Percentiles rank a stretch among this genome's conserved stretches.
Evolutionary conservation across 2,329 filamentous ascomycete species (phyloP).

Genomic region (Exophiala phaeomuriformis): DNA sequence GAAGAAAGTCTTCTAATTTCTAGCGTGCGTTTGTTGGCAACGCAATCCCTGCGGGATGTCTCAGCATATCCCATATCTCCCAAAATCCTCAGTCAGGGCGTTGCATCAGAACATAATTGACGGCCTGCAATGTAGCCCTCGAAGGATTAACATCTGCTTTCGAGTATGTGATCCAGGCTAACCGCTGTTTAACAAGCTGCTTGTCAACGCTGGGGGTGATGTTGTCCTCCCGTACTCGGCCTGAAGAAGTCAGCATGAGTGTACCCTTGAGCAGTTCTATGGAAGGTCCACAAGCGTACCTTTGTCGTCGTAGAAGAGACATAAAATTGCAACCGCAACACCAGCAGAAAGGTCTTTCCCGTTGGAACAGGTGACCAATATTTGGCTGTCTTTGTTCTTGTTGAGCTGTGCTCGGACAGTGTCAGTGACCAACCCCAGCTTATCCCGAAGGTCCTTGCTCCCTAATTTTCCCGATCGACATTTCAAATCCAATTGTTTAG

Average conservation of each 20-base stretch:
- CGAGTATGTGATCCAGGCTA: slow-evolving; percentile 75
- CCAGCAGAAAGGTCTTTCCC: slow-evolving; percentile 78
- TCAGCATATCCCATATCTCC: background rate
- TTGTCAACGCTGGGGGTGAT: slow-evolving; percentile 54
- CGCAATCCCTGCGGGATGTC: too few species aligned
- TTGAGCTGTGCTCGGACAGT: slow-evolving; percentile 44
- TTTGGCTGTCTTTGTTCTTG: slow-evolving; percentile 28
- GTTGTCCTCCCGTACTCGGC: slow-evolving; percentile 9
- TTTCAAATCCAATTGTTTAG: slow-evolving; percentile 47
- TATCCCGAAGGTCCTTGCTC: slow-evolving; percentile 70
- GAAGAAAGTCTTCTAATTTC: too few species aligned
- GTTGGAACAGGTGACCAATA: slow-evolving; percentile 63
- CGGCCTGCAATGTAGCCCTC: slow-evolving; percentile 76
- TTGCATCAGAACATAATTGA: slow-evolving; percentile 81
- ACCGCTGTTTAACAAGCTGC: slow-evolving; percentile 62
- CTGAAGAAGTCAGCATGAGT: slow-evolving; percentile 1
- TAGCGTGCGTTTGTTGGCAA: too few species aligned
- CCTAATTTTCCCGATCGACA: slow-evolving; percentile 69
- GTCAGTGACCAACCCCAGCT: slow-evolving; percentile 53
- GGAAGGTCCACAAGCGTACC: slow-evolving; percentile 40
- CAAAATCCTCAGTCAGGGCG: slow-evolving; percentile 27
- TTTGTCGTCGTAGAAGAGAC: slow-evolving; percentile 60
- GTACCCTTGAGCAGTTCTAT: background rate
- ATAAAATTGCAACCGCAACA: slow-evolving; percentile 66
- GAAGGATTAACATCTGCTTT: slow-evolving; percentile 77